Evolutionary conservation across 495 filamentous ascomycete genomes (phyloP).

Genomic region (Chaetomidium leptoderma): DNA sequence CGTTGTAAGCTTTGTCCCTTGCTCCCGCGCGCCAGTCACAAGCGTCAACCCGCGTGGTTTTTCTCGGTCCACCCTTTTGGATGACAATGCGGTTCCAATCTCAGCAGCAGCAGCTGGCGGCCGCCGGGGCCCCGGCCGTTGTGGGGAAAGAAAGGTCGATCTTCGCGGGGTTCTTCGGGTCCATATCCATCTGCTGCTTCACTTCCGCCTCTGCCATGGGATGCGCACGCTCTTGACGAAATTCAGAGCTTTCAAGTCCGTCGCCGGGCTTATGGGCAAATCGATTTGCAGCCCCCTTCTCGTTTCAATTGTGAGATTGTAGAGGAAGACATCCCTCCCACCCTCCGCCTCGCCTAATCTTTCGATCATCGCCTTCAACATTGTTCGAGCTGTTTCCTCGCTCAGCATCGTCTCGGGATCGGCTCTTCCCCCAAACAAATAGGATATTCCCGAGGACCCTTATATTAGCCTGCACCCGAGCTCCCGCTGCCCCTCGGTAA

Average conservation of each 20-base stretch:
- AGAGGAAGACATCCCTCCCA: not conserved
- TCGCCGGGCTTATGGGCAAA: no score
- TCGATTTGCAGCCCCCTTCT: no score
- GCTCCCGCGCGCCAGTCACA: slow-evolving; percentile 4
- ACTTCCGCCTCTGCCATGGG: not conserved
- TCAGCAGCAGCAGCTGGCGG: not conserved
- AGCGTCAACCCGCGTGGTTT: not conserved
- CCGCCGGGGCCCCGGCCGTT: not conserved
- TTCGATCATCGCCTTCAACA: not conserved
- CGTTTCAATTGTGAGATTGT: no score
- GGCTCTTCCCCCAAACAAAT: not conserved
- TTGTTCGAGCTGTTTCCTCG: not conserved
- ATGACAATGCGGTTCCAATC: not conserved
- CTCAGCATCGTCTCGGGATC: not conserved
- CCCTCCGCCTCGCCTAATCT: not conserved
- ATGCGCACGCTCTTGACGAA: not conserved
- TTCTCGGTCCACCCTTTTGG: slow-evolving; percentile 1
- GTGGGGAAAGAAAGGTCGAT: not conserved
- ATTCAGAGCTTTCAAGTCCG: no score
- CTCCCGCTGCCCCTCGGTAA: not conserved
- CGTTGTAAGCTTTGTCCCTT: not conserved
- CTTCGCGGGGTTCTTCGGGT: slow-evolving; percentile 3
- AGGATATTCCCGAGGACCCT: slow-evolving; percentile 8
- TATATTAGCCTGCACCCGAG: slow-evolving; percentile 16
- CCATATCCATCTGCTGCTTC: not conserved